Base-by-base conservation (phyloP, 345 rosid species). In the Rubroshorea leprosula region DNA sequence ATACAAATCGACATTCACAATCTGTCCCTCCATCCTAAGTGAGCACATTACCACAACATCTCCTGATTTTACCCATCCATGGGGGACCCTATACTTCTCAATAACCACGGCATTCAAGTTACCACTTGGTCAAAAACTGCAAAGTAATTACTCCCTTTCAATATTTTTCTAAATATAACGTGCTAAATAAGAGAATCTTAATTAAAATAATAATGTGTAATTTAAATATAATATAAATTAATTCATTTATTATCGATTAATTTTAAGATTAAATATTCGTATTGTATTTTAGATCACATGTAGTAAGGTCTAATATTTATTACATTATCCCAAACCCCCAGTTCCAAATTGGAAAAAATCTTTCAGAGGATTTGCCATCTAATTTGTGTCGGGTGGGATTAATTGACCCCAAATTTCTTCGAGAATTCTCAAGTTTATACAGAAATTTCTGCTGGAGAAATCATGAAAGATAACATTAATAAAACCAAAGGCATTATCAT, bases 401-500 rank as follows among this genome's bases (percentile, higher is more conserved):
- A 6, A 13, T 6, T 6, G 41, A 35, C 7, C 12, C 12, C 12
- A 2, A 3, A 35, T 10, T 35, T 35, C 35, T 29, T 29, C 1
- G 12, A 35, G 41, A 35, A 13, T 6, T 1, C 12, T 35, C 12
- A 35, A 2, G 7, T 4, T 35, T 35, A 1, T 35, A 6, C 9
- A 35, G 12, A 35, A 3, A 35, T 1, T 6, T 10, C 7, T 35
- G 11, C 41, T 35, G 41, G 12, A 6, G 41, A 35, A 8, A 27
- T 27, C 55, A 60, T 51, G 70, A 46, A 51, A 51, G 58, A 16
- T 20, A 24, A 7, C 41, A 26, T 51, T 47, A 53, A 21, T 56
- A 56, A 24, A 55, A 69, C 58, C 45, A 14, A 29, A 52, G 58
- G 74, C 74, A 65, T 53, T 68, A 63, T 68, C 49, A 65, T 71